Base-by-base conservation (phyloP, 2,329 filamentous ascomycete species). In the Cercospora sp. region DNA sequence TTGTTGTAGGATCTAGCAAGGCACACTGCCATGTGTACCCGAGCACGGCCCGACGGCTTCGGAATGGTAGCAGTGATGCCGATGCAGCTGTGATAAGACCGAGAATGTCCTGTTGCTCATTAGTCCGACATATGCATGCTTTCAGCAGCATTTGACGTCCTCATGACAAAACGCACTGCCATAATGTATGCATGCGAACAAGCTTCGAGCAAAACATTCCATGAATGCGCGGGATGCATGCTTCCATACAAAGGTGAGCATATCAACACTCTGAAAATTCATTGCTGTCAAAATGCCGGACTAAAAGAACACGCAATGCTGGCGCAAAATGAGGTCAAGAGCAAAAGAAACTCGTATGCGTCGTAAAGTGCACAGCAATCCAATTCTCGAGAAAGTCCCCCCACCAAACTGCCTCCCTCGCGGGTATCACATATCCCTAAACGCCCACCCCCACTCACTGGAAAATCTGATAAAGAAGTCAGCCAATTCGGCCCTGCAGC, bases 381-480 rank as follows among this genome's bases (percentile, higher is more conserved):
- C 18, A 51, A 24, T 24, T 13, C 12, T 3, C 3, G 3, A 49
- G 21, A 2, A 12, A 24, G 12, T 9, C 45, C 45, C 58, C 30
- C 28, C 55, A 18, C 55, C n/a, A 28, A 32, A 18, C 21, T 26
- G 32, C 59, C 66, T 32, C 26, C 63, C 51, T 64, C 55, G 37
- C 57, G 70, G 68, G 68, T 72, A 71, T 72, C 66, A 66, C 55
- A 51, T 51, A 26, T 13, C 13, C 21, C 45, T 51, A 63, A 66
- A 64, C 64, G 55, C 65, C 66, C 43, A 10, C 24, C 26, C 12
- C 32, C n/a, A 51, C 62, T 67, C 67, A 72, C 63, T 72, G 66
- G 58, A 72, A 69, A 40, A 72, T 66, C 70, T 72, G 62, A 51
- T 63, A 67, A 67, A 57, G 32, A 61, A 57, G 43, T 57, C 63